Conservation (phyloP, 169 alveolate genomes). For the Theileria annulata region DNA sequence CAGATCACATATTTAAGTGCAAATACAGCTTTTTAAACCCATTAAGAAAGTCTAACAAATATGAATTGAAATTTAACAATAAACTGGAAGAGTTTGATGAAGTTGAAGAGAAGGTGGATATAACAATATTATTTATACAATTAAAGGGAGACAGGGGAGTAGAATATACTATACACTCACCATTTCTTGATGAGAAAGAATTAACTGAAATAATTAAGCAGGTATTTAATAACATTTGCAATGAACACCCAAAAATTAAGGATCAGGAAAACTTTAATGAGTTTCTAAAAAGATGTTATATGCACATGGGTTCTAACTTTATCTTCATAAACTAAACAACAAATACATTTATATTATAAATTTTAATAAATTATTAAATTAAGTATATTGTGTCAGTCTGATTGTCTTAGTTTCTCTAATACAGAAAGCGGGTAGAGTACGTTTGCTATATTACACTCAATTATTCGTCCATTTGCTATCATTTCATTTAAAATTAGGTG, state of each 20-base stretch:
- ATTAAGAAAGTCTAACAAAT: not conserved
- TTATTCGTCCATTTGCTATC: constrained; percentile 91
- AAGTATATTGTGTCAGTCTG: constrained; percentile 31
- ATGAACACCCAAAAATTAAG: not conserved
- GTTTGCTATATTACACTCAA: constrained; percentile 91
- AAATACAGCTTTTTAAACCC: not conserved
- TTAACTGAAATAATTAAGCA: not conserved
- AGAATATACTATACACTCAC: constrained; percentile 6
- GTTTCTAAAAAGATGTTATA: constrained; percentile 1
- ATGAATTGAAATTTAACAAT: not conserved
- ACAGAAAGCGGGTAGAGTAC: constrained; percentile 70
- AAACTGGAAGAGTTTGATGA: too few relatives aligned
- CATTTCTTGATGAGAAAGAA: not conserved
- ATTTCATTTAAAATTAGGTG: constrained; percentile 97
- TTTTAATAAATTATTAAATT: not conserved
- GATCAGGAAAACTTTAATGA: not conserved
- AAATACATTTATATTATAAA: not conserved
- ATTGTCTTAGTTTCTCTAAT: constrained; percentile 16
- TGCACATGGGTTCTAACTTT: not conserved
- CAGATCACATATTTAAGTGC: constrained; percentile 5
- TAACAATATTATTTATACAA: constrained; percentile 6
- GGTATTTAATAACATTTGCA: not conserved
- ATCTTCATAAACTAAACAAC: not conserved
- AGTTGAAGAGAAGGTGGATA: not conserved
- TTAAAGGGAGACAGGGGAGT: not conserved